Conservation (phyloP, 2,329 filamentous ascomycete genomes). For the Hymenoscyphus albidus region DNA sequence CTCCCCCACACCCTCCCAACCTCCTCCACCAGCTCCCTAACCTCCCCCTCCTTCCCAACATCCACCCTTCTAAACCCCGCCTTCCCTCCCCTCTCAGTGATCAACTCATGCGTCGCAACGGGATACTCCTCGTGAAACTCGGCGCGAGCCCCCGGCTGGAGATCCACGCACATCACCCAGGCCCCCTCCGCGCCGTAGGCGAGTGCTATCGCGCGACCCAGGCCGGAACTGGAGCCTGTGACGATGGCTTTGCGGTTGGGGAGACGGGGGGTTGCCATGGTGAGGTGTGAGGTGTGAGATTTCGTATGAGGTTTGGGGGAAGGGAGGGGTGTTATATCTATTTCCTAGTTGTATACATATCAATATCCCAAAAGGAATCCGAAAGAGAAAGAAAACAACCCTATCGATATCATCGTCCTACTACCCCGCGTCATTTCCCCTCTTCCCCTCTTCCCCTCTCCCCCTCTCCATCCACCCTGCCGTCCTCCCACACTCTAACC, state of each 20-base stretch:
- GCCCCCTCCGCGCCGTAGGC: conserved; percentile 41
- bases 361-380: no score
- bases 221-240: conserved; percentile 44
- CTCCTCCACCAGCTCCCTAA: conserved; percentile 38
- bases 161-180: conserved; percentile 41
- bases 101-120: conserved; percentile 39
- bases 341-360: no score
- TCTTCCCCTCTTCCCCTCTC: no score
- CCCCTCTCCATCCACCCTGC: no score
- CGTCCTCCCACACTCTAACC: no score
- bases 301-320: no score
- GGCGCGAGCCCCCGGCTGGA: conserved; percentile 26
- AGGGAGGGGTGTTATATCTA: no score
- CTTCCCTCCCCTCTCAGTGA: conserved; percentile 34
- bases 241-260: conserved; percentile 40
- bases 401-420: no score
- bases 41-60: conserved; percentile 37
- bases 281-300: background rate
- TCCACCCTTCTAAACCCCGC: conserved; percentile 43
- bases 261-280: conserved; percentile 22
- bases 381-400: no score
- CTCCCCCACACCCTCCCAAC: conserved; percentile 37
- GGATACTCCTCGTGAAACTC: conserved; percentile 14
- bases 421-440: no score
- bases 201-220: conserved; percentile 44